A percentile compares a stretch with the other conserved stretches of the same genome.
phyloP scores from a whole-genome alignment of 257 asterid genomes.

The Solanum clarkiae region DNA sequence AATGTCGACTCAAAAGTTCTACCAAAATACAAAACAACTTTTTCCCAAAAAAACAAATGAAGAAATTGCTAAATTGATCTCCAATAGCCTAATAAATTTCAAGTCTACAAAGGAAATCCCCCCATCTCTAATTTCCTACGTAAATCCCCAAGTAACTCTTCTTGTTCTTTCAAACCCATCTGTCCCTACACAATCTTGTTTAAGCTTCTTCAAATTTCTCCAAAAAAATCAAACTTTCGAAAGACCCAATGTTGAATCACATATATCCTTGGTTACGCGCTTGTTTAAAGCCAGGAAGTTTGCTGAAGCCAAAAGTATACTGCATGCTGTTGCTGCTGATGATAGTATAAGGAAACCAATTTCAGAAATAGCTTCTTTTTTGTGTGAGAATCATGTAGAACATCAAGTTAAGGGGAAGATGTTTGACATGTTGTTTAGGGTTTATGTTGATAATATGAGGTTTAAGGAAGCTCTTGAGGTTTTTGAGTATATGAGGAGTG shows the following conservation, averaged over 20 bases:
- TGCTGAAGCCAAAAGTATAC: constrained; percentile 43
- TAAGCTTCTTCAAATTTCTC: constrained; percentile 50
- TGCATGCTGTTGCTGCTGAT: constrained; percentile 34
- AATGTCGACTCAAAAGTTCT: constrained; percentile 38
- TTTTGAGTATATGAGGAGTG: constrained; percentile 19
- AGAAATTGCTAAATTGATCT: constrained; percentile 38
- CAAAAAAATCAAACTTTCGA: constrained; percentile 13
- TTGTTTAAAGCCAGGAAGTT: constrained; percentile 42
- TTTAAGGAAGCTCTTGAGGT: constrained; percentile 24
- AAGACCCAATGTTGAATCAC: constrained; percentile 48
- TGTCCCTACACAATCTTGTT: constrained; percentile 37
- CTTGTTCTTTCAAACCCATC: constrained; percentile 57
- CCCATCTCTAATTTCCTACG: constrained; percentile 25
- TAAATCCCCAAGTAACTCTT: constrained; percentile 30
- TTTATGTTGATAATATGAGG: constrained; percentile 20
- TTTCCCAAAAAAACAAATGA: constrained; percentile 27
- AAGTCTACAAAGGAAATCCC: constrained; percentile 10
- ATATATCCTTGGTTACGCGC: constrained; percentile 36
- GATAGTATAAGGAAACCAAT: constrained; percentile 28
- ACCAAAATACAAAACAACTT: constrained; percentile 28
- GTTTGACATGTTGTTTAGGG: constrained; percentile 27
- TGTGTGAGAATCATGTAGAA: background rate
- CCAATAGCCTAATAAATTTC: constrained; percentile 31
- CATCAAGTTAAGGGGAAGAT: constrained; percentile 4
- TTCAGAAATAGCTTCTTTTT: constrained; percentile 30